Evolutionary conservation across 1,284 basidiomycete species (phyloP), one percentile per base, ranked within the genome.

Genomic region (Polyporus tsugae): DNA sequence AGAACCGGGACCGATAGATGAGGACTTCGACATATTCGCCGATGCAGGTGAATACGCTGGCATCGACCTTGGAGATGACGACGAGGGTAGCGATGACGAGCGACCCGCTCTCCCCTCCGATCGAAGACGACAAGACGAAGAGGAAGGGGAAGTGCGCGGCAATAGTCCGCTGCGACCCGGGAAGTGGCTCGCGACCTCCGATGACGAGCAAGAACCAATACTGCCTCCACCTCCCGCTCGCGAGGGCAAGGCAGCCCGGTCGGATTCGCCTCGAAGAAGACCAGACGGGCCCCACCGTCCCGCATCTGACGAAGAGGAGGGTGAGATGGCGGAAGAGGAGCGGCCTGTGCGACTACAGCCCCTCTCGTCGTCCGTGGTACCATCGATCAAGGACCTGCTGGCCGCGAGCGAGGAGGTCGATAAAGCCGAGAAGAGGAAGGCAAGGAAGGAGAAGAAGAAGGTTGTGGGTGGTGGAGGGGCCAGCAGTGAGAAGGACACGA

Each of bases 21-120:
- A 88, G 22, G 85, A 92, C 65, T 83, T 91, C 66, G 88, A 93
- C 75, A 97, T 97, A 65, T 98, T 98, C 78, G 93, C 89, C 0
- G 95, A 85, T 62, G 95, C 88, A 1, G 95, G 92, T 9, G 93
- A 95, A 53, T 98, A 97, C 78, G 84, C 90, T 63, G 94, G 92
- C 1, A 75, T 93, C 17, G 86, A 87, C 60, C 76, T 87, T 7
- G 90, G 85, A 46, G 89, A 89, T 25, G 87, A 89, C 17, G 88
- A 87, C 25, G 86, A 85, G 15, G 67, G 62, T 6, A 64, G 61
- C 9, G 64, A 65, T 19, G 65, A 62, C 3, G 67, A 70, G 46
- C 44, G 44, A 2, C 19, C 29, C 19, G 36, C 58, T 53, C 63
- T 2, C 35, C 11, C 46, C 6, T 36, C 36, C 19, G 44, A 22